A percentile compares a stretch with the other conserved stretches of the same genome.
These are phyloP conservation scores for Kuraishia floccosa DNA, from an alignment of 805 yeast genomes.

Conservation along the genomic window DNA sequence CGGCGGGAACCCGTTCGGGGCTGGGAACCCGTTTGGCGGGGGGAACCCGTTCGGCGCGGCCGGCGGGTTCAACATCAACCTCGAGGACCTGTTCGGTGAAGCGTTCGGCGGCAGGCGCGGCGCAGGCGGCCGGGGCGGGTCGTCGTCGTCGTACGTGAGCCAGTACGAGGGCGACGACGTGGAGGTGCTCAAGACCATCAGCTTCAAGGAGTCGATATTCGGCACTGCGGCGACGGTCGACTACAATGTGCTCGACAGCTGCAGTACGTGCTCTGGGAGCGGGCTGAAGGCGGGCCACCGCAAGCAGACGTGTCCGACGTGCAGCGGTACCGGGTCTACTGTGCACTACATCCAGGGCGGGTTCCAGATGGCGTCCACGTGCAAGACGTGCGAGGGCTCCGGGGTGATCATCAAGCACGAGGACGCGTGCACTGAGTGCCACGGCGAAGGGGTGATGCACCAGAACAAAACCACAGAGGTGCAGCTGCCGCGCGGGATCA, in stretches of 20 bases:
- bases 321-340: conserved; percentile 90
- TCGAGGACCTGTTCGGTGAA: conserved; percentile 54
- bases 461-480: conserved; percentile 61
- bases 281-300: conserved; percentile 73
- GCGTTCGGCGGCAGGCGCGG: conserved; percentile 33
- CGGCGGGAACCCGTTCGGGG: conserved; percentile 33
- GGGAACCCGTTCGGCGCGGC: conserved; percentile 9
- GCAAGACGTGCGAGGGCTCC: conserved; percentile 77
- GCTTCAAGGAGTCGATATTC: conserved; percentile 79
- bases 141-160: conserved; percentile 41
- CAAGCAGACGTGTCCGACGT: conserved; percentile 70
- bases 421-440: conserved; percentile 73
- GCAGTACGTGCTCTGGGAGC: conserved; percentile 72
- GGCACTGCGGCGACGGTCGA: conserved; percentile 60
- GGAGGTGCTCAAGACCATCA: conserved; percentile 62
- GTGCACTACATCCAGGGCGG: conserved; percentile 85
- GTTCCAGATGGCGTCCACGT: conserved; percentile 93
- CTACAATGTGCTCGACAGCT: conserved; percentile 65
- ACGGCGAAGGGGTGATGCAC: conserved; percentile 79
- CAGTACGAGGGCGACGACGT: conserved; percentile 86
- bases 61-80: conserved; percentile 25
- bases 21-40: conserved; percentile 24
- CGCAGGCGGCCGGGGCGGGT: conserved; percentile 23
- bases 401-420: conserved; percentile 65
- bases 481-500: conserved; percentile 81